Conservation (phyloP, 208 protist species). For the Crithidia fasciculata region DNA sequence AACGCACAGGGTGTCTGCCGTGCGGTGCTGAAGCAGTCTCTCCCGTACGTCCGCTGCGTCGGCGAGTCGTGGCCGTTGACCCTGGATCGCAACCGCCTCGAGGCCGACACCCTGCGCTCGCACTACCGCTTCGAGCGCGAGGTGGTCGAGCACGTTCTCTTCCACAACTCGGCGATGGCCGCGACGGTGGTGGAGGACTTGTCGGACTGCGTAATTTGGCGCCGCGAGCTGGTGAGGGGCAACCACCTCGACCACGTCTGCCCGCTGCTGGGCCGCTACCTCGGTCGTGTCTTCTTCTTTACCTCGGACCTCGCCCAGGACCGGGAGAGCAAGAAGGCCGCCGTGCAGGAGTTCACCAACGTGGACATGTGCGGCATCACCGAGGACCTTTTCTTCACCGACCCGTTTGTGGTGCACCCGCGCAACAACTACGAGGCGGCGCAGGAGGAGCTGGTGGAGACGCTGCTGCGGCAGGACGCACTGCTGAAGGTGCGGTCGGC, state of each 20-base stretch:
- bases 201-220: constrained; percentile 41
- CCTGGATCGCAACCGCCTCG: constrained; percentile 42
- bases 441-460: constrained; percentile 34
- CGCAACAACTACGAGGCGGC: constrained; percentile 45
- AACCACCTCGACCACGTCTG: constrained; percentile 35
- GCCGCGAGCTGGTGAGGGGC: constrained; percentile 30
- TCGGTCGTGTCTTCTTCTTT: constrained; percentile 44
- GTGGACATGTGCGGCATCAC: constrained; percentile 46
- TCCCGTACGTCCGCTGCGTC: constrained; percentile 43
- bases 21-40: constrained; percentile 39
- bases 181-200: constrained; percentile 41
- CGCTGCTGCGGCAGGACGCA: constrained; percentile 30
- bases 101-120: constrained; percentile 42
- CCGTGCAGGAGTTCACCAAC: constrained; percentile 41
- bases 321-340: constrained; percentile 37
- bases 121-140: constrained; percentile 28
- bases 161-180: constrained; percentile 36
- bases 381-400: constrained; percentile 45
- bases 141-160: constrained; percentile 37
- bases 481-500: constrained; percentile 27
- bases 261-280: constrained; percentile 38
- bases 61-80: constrained; percentile 44
- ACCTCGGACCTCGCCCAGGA: constrained; percentile 45
- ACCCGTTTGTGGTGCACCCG: constrained; percentile 32
- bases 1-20: constrained; percentile 26